phyloP scores from a whole-genome alignment of 805 yeast genomes.

The Metschnikowia similis region DNA sequence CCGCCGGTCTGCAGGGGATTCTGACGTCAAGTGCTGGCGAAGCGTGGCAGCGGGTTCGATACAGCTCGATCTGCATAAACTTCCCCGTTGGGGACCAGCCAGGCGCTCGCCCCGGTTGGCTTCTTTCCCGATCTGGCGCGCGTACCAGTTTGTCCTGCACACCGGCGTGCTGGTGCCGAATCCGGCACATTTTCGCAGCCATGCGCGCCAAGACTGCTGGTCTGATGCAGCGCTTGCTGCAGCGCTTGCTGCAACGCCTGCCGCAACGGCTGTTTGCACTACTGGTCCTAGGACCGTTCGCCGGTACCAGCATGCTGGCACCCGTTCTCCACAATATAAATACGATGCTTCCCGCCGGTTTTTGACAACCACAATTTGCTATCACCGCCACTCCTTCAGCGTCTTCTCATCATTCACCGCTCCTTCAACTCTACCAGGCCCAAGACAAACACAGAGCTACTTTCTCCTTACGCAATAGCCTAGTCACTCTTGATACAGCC shows the following conservation, averaged over 20 bases:
- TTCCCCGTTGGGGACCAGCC: slow-evolving; percentile 3
- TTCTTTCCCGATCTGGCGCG: background rate
- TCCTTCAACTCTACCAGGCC: background rate
- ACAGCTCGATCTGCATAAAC: background rate
- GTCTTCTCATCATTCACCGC: background rate
- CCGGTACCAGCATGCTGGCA: too few species aligned
- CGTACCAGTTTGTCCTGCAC: slow-evolving; percentile 4
- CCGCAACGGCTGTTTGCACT: too few species aligned
- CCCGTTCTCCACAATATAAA: too few species aligned
- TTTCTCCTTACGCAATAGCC: background rate
- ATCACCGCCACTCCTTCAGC: background rate
- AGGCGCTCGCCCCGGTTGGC: slow-evolving; percentile 3
- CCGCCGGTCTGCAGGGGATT: background rate
- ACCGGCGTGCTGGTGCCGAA: background rate
- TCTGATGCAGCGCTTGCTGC: background rate
- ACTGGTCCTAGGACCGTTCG: too few species aligned
- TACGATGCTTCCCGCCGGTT: background rate
- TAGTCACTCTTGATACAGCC: too few species aligned
- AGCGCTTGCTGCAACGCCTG: too few species aligned
- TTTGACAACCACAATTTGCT: background rate
- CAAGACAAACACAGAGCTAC: background rate
- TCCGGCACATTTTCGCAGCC: slow-evolving; percentile 9
- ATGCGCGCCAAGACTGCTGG: slow-evolving; percentile 1
- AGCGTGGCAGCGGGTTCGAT: background rate
- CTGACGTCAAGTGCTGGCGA: background rate